Evolutionary conservation across 139 green algal species (phyloP), one percentile per base, ranked within the genome.

Genomic region (Spirogloea muscicola): DNA sequence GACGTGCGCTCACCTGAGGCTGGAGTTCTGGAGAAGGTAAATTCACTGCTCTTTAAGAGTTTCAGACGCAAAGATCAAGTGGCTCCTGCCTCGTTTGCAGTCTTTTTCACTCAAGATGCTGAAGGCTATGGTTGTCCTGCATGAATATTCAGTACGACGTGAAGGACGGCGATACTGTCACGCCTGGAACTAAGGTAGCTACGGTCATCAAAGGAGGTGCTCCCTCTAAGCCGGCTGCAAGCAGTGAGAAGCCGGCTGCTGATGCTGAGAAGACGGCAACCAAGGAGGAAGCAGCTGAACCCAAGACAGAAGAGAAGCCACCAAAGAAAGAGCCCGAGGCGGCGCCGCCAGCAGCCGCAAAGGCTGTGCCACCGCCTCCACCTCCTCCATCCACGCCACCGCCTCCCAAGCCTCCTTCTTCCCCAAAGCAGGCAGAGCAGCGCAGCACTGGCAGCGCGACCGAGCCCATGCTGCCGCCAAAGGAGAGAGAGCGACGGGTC

Each of bases 151-250:
- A 75, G 29, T 18, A 58, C 65, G 13, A 65, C 4, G 84, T 95
- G 0, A 82, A 85, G 13, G 85, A 89, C 58, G 88, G 90, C 1
- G 94, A 98, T 80, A 92, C 86, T 0, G 94, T 98, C 2, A 71
- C 79, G 2, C 91, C 96, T 0, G 92, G 92, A 3, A 90, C 96
- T 74, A 44, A 79, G n/a, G 88, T 97, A 38, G 86, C 83, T 1
- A 70, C 79, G 2, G 82, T 97, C 18, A 85, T 90, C 27, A 77
- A 88, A 40, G 87, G 57, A 10, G 55, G 79, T 13, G 59, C 44
- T 37, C 25, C 49, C 6, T 16, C 25, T 25, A n/a, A n/a, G n/a
- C n/a, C n/a, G n/a, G 55, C 80, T 13, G 59, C 44, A 37, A 25
- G 41, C 6, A 10, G 16, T 25, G 69, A 33, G 1, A 34, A 3